Conservation (phyloP, 305 asterid genomes). For the Fraxinus greggii region DNA sequence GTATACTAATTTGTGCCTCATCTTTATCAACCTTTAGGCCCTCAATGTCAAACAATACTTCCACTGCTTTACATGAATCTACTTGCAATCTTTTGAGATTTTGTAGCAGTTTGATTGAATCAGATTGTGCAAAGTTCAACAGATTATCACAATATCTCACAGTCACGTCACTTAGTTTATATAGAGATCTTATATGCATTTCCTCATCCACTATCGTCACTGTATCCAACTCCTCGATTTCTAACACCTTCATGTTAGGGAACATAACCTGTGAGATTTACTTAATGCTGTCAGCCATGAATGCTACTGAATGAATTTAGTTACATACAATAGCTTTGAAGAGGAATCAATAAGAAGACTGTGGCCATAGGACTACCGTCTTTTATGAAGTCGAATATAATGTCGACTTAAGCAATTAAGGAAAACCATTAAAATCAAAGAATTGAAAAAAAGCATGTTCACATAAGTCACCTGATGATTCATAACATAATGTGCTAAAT, state of each 20-base stretch:
- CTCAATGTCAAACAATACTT: neutral
- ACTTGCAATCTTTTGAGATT: neutral
- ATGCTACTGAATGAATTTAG: neutral
- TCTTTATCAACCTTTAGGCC: neutral
- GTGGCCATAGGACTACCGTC: neutral
- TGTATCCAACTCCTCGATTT: neutral
- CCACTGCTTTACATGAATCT: neutral
- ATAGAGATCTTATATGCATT: neutral
- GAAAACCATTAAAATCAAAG: neutral
- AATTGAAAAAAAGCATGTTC: neutral
- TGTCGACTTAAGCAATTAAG: neutral
- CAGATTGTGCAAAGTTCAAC: neutral
- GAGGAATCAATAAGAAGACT: neutral
- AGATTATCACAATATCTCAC: neutral
- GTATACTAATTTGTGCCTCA: neutral
- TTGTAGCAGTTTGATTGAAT: neutral
- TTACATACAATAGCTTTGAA: neutral
- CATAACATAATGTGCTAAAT: neutral
- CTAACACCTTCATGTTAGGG: neutral
- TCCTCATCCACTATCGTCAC: neutral
- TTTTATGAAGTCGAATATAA: neutral
- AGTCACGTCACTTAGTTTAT: neutral
- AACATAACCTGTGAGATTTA: neutral
- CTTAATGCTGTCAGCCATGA: neutral
- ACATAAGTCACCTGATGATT: neutral